Base-by-base conservation (phyloP, 2,329 filamentous ascomycete species). In the Venturia pyrina region DNA sequence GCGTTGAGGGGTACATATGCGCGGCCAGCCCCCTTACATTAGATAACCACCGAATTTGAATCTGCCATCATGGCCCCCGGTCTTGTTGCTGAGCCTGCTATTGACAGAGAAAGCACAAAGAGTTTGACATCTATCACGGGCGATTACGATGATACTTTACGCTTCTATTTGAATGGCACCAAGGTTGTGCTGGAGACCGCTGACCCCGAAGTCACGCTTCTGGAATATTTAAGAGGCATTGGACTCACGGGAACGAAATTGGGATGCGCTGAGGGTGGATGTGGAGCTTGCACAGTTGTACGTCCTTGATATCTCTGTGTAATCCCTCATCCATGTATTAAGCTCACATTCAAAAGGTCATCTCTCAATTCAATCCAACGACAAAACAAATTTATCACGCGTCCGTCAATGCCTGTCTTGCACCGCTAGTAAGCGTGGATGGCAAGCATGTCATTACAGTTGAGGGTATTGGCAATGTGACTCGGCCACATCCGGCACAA, bases 391-490 rank as follows among this genome's bases (percentile, higher is more conserved):
- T 98, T 71, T 98, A 98, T 74, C 93, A 99, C 81, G 95, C 95
- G 66, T 96, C 91, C 65, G 91, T 98, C 67, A 99, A 99, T 75
- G 95, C 95, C 53, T 99, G 95, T 75, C 82, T 99, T 64, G 93
- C 95, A 13, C 95, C 95, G 7, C 83, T 99, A 60, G 90, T 92
- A 70, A 96, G 92, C 72, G 85, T 98, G 56, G 95, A 98, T 75
- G 95, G 95, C 57, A 99, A 99, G 76, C 95, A 99, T 83, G 91
- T 98, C 73, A 93, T 99, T 74, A 99, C 95, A 3, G 88, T 99
- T 50, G 95, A 99, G 78, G 95, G 95, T 7, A 97, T 99, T 72
- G 95, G 95, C 13, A 90, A 89, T 74, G 87, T 90, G 37, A 89
- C 95, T 75, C 86, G 83, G 53, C 95, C 95, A 5, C 95, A 99